phyloP scores from a whole-genome alignment of 2,329 filamentous ascomycete genomes.

The Trichoderma atrobrunneum region DNA sequence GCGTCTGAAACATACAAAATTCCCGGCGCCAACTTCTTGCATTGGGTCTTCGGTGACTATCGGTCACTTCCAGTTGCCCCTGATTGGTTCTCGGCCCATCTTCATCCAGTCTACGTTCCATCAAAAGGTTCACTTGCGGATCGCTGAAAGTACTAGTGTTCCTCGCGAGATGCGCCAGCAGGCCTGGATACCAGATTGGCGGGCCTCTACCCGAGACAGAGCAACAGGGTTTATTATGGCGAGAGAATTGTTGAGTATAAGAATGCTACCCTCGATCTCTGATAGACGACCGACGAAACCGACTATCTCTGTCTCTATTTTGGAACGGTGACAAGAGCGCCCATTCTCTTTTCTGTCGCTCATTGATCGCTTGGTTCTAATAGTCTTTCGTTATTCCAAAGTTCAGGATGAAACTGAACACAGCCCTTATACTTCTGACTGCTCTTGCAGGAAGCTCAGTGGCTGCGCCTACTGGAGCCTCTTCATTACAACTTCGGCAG shows the following conservation, averaged over 20 bases:
- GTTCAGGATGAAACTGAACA: not conserved
- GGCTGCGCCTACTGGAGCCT: not conserved
- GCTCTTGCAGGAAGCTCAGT: not conserved
- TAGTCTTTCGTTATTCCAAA: not conserved
- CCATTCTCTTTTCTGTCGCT: not conserved
- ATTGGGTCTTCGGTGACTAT: not conserved
- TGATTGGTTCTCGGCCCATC: not conserved
- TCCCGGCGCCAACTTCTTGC: not conserved
- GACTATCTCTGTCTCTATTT: not conserved
- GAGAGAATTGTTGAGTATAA: not conserved
- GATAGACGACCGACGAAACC: not conserved
- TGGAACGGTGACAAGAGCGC: not conserved
- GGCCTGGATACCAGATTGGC: not conserved
- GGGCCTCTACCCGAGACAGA: not conserved
- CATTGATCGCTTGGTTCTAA: not conserved
- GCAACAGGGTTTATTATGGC: not conserved
- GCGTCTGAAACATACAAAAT: not conserved
- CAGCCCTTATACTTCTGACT: not conserved
- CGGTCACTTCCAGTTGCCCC: not conserved
- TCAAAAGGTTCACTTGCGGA: not conserved
- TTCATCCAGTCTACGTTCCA: not conserved
- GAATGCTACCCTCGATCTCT: not conserved
- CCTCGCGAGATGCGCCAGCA: not conserved
- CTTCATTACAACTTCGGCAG: not conserved
- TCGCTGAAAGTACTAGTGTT: not conserved